Evolutionary conservation across 2,329 filamentous ascomycete genomes (phyloP).

Genomic region (Sporothrix sp.): DNA sequence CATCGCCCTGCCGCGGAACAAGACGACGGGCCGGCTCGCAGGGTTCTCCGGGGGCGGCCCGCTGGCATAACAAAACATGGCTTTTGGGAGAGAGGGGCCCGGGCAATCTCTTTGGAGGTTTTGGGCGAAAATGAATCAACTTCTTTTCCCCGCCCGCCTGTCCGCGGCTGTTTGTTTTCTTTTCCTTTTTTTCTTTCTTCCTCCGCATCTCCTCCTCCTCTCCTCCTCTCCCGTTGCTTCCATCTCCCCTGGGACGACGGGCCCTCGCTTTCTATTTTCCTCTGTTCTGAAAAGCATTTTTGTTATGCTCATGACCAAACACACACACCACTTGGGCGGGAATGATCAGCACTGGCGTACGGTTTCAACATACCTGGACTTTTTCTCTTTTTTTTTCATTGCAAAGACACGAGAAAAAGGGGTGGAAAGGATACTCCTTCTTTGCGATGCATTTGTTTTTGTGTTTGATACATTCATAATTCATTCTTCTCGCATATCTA

Average conservation of each 20-base stretch:
- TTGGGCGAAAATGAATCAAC: constrained; percentile 6
- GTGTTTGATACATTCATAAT: not conserved
- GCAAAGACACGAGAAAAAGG: not conserved
- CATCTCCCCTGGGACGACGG: not conserved
- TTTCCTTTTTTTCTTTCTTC: not conserved
- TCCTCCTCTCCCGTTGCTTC: not conserved
- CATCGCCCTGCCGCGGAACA: constrained; percentile 8
- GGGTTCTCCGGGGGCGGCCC: too few relatives aligned
- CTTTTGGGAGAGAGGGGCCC: not conserved
- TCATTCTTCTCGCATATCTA: not conserved
- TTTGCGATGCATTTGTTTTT: not conserved
- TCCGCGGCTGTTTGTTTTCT: not conserved
- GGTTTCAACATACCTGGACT: constrained; percentile 21
- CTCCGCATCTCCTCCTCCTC: not conserved
- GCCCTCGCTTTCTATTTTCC: not conserved
- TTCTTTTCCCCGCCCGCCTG: constrained; percentile 4
- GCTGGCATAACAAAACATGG: constrained; percentile 5
- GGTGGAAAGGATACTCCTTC: not conserved
- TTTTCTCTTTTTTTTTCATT: constrained; percentile 5
- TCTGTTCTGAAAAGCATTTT: constrained; percentile 13
- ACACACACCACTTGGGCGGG: constrained; percentile 1
- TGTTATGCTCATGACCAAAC: constrained; percentile 16
- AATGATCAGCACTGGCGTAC: constrained; percentile 20
- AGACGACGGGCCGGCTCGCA: not conserved
- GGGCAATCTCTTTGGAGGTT: not conserved